phyloP scores from a whole-genome alignment of 345 rosid genomes.

The Eutrema heterophyllum region DNA sequence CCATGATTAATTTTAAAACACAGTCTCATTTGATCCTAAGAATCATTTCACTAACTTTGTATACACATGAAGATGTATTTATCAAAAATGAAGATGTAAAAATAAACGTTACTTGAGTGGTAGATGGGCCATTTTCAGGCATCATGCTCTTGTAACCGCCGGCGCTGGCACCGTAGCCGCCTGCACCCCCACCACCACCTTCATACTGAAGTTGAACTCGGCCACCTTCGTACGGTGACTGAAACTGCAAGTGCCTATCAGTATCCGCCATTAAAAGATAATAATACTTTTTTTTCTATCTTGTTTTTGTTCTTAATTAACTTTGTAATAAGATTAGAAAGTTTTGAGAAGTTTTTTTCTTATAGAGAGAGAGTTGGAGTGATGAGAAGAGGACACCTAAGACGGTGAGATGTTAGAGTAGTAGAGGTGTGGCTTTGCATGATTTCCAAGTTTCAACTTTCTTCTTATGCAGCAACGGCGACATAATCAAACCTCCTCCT shows the following conservation, averaged over 20 bases:
- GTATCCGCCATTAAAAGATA: slow-evolving; percentile 23
- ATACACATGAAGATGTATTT: not conserved
- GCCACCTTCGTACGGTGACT: slow-evolving; percentile 30
- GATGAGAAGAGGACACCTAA: slow-evolving; percentile 30
- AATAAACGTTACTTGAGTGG: slow-evolving; percentile 20
- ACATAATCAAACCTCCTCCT: no score
- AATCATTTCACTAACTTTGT: no score
- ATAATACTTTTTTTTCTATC: not conserved
- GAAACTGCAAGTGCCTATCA: slow-evolving; percentile 28
- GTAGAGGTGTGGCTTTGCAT: slow-evolving; percentile 37
- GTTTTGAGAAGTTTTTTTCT: not conserved
- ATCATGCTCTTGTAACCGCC: slow-evolving; percentile 25
- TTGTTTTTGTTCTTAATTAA: not conserved
- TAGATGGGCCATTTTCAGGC: slow-evolving; percentile 30
- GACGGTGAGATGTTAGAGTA: slow-evolving; percentile 29
- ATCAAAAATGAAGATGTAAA: not conserved
- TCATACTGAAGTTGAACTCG: slow-evolving; percentile 11
- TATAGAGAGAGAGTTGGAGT: slow-evolving; percentile 19
- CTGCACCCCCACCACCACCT: slow-evolving; percentile 7
- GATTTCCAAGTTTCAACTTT: slow-evolving; percentile 33
- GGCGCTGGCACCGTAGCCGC: not conserved
- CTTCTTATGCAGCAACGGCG: no score
- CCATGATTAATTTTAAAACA: no score
- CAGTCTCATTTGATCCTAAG: no score
- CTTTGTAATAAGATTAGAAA: slow-evolving; percentile 6